A percentile compares a stretch with the other conserved stretches of the same genome.
phyloP scores from a whole-genome alignment of 1,284 basidiomycete species.

The Peniophora sp. region DNA sequence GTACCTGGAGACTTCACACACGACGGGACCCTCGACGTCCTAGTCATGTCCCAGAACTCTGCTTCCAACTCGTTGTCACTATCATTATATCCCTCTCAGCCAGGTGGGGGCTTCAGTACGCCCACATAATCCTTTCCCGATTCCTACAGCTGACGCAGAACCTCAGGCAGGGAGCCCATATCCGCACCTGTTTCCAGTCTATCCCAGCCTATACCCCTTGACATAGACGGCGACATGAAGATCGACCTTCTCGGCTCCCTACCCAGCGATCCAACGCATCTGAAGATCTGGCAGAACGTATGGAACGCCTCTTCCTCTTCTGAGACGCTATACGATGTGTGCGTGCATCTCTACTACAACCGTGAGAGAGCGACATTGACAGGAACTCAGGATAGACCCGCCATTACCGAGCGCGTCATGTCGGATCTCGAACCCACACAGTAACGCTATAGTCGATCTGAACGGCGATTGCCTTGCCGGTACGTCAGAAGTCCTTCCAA shows the following conservation, averaged over 20 bases:
- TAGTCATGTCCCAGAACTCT: conserved; percentile 70
- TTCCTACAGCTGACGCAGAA: not conserved
- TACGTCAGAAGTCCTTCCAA: conserved; percentile 20
- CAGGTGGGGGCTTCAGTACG: conserved; percentile 65
- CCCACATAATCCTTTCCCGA: conserved; percentile 4
- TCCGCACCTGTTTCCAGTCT: conserved; percentile 55
- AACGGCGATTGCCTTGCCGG: conserved; percentile 95
- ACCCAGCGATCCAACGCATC: conserved; percentile 30
- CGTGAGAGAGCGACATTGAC: not conserved
- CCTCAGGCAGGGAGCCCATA: conserved; percentile 34
- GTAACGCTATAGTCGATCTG: conserved; percentile 91
- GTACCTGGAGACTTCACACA: conserved; percentile 92
- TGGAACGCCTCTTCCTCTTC: conserved; percentile 55
- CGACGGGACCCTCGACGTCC: conserved; percentile 83
- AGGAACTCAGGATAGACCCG: conserved; percentile 39
- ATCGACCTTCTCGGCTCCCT: conserved; percentile 81
- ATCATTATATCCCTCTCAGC: conserved; percentile 57
- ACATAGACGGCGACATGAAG: conserved; percentile 82
- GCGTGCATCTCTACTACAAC: conserved; percentile 15
- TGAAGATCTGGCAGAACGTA: conserved; percentile 71
- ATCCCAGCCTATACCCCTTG: conserved; percentile 82
- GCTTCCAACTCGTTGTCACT: conserved; percentile 50
- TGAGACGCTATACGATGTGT: conserved; percentile 57
- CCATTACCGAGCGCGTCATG: conserved; percentile 63
- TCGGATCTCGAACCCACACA: conserved; percentile 79